Evolutionary conservation across 176 grass and related monocot species (phyloP), one percentile per base, ranked within the genome.

Genomic region (Neostapfia colusana): DNA sequence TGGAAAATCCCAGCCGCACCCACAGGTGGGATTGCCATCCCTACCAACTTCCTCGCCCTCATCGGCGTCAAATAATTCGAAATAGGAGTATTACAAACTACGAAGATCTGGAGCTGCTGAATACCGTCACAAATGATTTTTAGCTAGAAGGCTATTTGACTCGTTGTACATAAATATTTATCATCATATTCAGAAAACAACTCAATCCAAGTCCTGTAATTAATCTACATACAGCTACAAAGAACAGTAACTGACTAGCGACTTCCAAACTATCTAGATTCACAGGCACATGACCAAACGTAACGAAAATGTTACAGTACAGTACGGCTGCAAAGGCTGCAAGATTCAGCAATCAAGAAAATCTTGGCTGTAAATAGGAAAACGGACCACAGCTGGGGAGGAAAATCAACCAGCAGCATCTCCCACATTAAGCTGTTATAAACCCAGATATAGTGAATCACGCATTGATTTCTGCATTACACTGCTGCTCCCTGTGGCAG

Each of bases 401-500:
- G 82, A 75, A 75, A 86, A 78, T 26, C 26, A 86, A 42, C 60
- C 20, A 21, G 59, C 53, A 50, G 40, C 74, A 62, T 78, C 77
- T 87, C 88, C 79, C 79, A 12, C 84, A 63, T 61, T 63, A 17
- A 81, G 74, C 72, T 88, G 62, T 31, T 46, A 78, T 15, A 28
- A 84, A 81, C 61, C 65, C 81, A 87, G 26, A 57, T 49, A 84
- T 25, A 80, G 73, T 28, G 34, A 84, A 81, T 89, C 89, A 99
- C 13, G 82, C 80, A 25, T 89, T 91, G 76, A 99, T 99, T 37
- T 99, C 95, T 12, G 92, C 89, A 81, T 92, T 92, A 70, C 95
- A 99, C 56, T 95, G 95, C 49, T 99, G 85, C 87, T 99, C 92
- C 67, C 95, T 88, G 36, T 99, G 91, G 67, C 95, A 99, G 74